These are phyloP conservation scores for Colletotrichum neosansevieriae DNA, from an alignment of 2,329 filamentous ascomycete species.

Conservation along the genomic window DNA sequence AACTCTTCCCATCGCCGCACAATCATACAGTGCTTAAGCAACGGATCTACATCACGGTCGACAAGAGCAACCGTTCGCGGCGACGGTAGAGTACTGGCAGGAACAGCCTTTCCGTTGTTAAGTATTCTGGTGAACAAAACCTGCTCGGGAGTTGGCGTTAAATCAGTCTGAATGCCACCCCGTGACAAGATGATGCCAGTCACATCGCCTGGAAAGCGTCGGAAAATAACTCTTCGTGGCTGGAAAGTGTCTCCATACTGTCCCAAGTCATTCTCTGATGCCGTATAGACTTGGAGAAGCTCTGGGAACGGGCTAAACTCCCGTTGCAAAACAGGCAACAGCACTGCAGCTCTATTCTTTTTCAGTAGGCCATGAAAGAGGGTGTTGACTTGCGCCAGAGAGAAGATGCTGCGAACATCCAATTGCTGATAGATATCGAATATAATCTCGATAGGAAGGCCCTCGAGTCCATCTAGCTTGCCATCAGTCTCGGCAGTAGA, in stretches of 20 bases:
- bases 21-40: slow-evolving; percentile 52
- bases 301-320: slow-evolving; percentile 60
- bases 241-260: slow-evolving; percentile 51
- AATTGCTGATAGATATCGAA: slow-evolving; percentile 61
- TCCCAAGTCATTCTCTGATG: slow-evolving; percentile 52
- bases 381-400: slow-evolving; percentile 53
- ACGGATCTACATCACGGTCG: slow-evolving; percentile 48
- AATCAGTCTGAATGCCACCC: slow-evolving; percentile 14
- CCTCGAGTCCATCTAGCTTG: slow-evolving; percentile 43
- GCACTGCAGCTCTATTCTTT: slow-evolving; percentile 54
- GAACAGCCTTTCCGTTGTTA: slow-evolving; percentile 10
- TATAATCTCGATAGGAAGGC: slow-evolving; percentile 60
- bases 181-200: slow-evolving; percentile 43
- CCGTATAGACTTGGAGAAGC: slow-evolving; percentile 61
- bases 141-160: not conserved
- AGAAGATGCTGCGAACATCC: slow-evolving; percentile 55
- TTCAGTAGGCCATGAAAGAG: slow-evolving; percentile 56
- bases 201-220: slow-evolving; percentile 50
- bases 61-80: slow-evolving; percentile 47
- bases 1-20: slow-evolving; percentile 54
- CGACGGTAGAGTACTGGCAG: slow-evolving; percentile 4
- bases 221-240: slow-evolving; percentile 54
- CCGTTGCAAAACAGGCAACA: slow-evolving; percentile 55
- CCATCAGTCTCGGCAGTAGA: slow-evolving; percentile 2
- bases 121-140: not conserved